Evolutionary conservation across 805 yeast genomes (phyloP).

Genomic region (Metschnikowia anglica): DNA sequence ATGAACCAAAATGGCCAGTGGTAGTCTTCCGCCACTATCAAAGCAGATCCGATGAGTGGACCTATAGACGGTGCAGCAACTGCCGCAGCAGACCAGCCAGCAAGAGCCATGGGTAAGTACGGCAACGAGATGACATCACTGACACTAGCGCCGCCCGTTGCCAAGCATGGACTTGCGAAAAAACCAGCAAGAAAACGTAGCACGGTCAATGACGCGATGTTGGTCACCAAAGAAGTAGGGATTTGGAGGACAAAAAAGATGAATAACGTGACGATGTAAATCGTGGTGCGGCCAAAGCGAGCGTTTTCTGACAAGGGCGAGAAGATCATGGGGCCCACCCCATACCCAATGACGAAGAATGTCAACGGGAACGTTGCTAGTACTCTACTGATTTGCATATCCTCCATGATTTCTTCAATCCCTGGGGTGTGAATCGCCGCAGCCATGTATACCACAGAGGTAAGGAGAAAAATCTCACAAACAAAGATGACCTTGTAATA

Average conservation of each 20-base stretch:
- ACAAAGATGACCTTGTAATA: conserved; percentile 40
- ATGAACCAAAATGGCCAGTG: conserved; percentile 20
- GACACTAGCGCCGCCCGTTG: conserved; percentile 59
- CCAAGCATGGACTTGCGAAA: conserved; percentile 54
- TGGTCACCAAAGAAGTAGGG: conserved; percentile 51
- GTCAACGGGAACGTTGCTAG: conserved; percentile 53
- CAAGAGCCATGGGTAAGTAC: conserved; percentile 46
- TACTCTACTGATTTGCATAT: conserved; percentile 44
- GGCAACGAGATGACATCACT: conserved; percentile 48
- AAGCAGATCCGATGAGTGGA: conserved; percentile 57
- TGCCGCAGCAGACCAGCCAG: conserved; percentile 54
- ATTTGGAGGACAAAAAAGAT: conserved; percentile 53
- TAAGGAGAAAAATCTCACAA: conserved; percentile 44
- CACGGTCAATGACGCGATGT: conserved; percentile 50
- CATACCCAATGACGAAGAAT: conserved; percentile 59
- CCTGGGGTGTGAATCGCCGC: conserved; percentile 58
- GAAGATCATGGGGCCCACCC: conserved; percentile 57
- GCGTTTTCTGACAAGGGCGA: conserved; percentile 61
- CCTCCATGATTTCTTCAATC: conserved; percentile 40
- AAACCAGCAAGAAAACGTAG: conserved; percentile 55
- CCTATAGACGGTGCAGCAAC: conserved; percentile 57
- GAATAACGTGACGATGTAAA: conserved; percentile 48
- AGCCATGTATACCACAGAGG: conserved; percentile 56
- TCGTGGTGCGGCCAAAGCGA: conserved; percentile 52
- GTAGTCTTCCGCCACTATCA: conserved; percentile 27